phyloP scores from a whole-genome alignment of 192 early-diverging fungal genomes.

The Coemansia sp. region DNA sequence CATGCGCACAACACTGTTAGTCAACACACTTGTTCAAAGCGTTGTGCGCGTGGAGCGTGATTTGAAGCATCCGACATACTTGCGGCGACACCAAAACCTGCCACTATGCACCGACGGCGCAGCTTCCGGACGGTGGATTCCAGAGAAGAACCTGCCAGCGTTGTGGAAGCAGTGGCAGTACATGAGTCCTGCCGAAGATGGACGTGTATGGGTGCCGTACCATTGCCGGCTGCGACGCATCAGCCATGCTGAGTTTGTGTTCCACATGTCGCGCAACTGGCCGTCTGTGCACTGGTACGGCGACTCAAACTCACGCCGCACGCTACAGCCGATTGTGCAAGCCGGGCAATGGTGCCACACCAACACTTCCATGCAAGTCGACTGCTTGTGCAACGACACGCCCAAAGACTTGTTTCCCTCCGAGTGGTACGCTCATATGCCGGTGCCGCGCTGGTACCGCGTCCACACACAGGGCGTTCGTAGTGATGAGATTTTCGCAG shows the following conservation, averaged over 20 bases:
- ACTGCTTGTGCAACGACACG: constrained; percentile 50
- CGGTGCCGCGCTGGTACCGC: constrained; percentile 38
- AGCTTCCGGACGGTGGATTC: constrained; percentile 33
- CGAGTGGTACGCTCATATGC: constrained; percentile 39
- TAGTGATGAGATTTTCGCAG: constrained; percentile 17
- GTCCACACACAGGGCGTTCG: constrained; percentile 23
- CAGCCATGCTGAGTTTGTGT: constrained; percentile 32
- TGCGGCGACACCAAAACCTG: constrained; percentile 28
- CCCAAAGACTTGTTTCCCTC: constrained; percentile 42
- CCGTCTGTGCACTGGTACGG: constrained; percentile 47
- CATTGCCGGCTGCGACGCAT: constrained; percentile 34
- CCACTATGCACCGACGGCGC: constrained; percentile 21
- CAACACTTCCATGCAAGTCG: constrained; percentile 6
- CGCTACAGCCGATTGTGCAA: constrained; percentile 26
- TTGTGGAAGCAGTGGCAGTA: constrained; percentile 23
- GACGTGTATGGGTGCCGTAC: constrained; percentile 39
- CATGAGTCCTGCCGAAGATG: constrained; percentile 26
- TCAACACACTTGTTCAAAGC: neutral
- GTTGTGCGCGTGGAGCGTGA: constrained; percentile 10
- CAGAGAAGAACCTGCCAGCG: constrained; percentile 12
- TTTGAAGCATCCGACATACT: constrained; percentile 20
- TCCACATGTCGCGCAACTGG: constrained; percentile 21
- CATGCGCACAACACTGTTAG: constrained; percentile 6
- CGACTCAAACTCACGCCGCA: constrained; percentile 46
- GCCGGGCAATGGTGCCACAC: constrained; percentile 41